phyloP scores from a whole-genome alignment of 176 grass and related monocot genomes.

The Oryza meridionalis region DNA sequence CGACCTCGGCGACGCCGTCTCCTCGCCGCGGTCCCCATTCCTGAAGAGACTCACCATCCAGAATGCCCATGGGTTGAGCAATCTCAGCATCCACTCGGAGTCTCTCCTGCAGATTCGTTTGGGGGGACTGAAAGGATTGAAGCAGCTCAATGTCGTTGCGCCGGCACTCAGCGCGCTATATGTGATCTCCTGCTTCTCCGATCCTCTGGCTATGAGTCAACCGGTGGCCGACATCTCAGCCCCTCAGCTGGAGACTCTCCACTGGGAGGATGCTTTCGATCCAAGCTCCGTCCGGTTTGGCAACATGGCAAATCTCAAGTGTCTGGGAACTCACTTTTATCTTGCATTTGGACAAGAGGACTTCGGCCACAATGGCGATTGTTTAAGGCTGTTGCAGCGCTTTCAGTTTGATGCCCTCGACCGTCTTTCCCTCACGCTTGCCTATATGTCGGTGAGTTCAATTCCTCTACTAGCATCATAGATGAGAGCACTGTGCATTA shows the following conservation, averaged over 20 bases:
- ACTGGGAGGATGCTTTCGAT: conserved; percentile 8
- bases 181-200: not conserved
- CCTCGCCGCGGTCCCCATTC: not conserved
- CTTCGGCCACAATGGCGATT: not conserved
- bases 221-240: conserved; percentile 4
- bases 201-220: not conserved
- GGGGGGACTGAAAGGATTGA: not conserved
- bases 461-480: not conserved
- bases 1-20: not conserved
- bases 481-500: not conserved
- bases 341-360: conserved; percentile 1
- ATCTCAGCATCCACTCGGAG: conserved; percentile 18
- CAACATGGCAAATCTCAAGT: not conserved
- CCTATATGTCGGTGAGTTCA: not conserved
- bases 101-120: conserved; percentile 14
- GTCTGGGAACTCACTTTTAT: not conserved
- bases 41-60: not conserved
- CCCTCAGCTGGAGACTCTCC: not conserved
- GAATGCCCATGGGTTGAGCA: not conserved
- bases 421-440: not conserved
- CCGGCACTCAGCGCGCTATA: not conserved
- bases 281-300: conserved; percentile 24
- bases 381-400: not conserved
- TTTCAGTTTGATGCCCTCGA: not conserved
- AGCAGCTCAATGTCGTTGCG: conserved; percentile 20